Conservation (phyloP, 495 filamentous ascomycete species). For the Talaromyces wortmannii region DNA sequence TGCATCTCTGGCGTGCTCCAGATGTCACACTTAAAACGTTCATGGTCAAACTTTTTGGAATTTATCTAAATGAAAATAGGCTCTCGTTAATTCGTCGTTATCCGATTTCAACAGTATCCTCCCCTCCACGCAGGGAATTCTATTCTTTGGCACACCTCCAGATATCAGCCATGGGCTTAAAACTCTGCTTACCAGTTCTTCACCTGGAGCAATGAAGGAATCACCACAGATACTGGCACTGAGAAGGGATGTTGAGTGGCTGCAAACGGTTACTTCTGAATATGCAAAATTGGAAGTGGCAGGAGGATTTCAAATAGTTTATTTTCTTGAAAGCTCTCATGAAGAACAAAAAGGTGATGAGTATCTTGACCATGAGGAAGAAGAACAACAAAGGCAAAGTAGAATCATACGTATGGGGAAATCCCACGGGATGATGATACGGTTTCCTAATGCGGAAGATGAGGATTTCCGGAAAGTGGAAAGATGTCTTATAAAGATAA, state of each 20-base stretch:
- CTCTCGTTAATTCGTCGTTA: neutral
- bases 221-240: neutral
- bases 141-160: conserved; percentile 1
- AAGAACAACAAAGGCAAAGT: neutral
- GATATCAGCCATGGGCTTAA: neutral
- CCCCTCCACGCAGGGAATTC: neutral
- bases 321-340: neutral
- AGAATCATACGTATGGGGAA: neutral
- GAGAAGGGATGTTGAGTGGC: neutral
- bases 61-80: neutral
- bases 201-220: neutral
- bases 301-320: neutral
- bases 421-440: conserved; percentile 2
- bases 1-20: neutral
- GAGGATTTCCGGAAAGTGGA: neutral
- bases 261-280: neutral
- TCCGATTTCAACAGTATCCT: neutral
- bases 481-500: neutral
- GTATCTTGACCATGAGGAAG: neutral
- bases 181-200: neutral
- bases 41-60: too few species aligned
- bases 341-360: neutral
- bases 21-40: neutral
- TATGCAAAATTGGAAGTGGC: neutral
- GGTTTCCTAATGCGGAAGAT: neutral